Base-by-base conservation (phyloP, 179 eudicot genomes). In the Spergularia azorica region DNA sequence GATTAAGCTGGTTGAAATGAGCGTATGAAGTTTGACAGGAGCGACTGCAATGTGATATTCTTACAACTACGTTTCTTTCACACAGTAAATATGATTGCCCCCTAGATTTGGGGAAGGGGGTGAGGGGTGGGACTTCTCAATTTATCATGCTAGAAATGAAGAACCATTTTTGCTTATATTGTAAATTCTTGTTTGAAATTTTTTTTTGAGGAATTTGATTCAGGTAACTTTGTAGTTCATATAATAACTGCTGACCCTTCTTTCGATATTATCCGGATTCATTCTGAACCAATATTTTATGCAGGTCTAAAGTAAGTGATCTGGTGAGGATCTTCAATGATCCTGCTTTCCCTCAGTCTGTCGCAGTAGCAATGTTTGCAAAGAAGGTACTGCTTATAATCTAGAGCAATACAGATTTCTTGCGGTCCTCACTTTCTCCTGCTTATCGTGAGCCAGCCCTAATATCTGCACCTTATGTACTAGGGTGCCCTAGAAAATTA, bases 221-320 rank as follows among this genome's bases (percentile, higher is more conserved):
- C 2, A 3, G 13, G 32, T 52, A 38, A 36, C n/a, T 26, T 69
- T 38, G 17, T 46, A 12, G 10, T 18, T 43, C 12, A 56, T 14
- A 5, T 56, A 43, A 18, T 46, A 46, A 69, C 18, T 69, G 73
- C 55, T 51, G 60, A 12, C 59, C 32, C n/a, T 60, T 18, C n/a
- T 32, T 56, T 56, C 16, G n/a, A 36, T 39, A 57, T 16, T 54
- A 39, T 70, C 9, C 74, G 67, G 71, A 54, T 63, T 6, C 62
- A 17, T 55, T 69, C 39, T 63, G 61, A 81, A 43, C 21, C 46
- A 12, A 55, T 77, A 15, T 26, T 51, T 46, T 56, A 74, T 86
- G 84, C 97, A 93, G 99, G 77, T 76, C 81, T 71, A 93, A 82
- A 85, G 87, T 88, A 48, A 82, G 72, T 71, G 89, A 88, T 68